These are phyloP conservation scores for Ogataea ganodermae DNA, from an alignment of 805 yeast species.

Conservation along the genomic window DNA sequence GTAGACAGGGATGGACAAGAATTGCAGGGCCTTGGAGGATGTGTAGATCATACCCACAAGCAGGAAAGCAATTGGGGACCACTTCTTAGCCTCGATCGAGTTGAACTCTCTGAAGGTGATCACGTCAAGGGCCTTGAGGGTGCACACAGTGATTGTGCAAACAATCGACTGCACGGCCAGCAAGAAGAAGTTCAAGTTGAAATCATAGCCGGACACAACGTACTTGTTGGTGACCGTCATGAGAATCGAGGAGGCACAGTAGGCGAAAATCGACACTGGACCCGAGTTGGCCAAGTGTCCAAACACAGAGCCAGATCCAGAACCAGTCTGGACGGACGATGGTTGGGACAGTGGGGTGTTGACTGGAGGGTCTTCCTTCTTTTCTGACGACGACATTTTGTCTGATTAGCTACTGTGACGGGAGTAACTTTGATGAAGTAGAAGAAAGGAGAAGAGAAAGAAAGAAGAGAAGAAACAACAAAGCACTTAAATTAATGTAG, in stretches of 20 bases:
- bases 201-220: constrained; percentile 73
- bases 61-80: constrained; percentile 91
- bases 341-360: constrained; percentile 15
- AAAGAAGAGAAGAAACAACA: neutral
- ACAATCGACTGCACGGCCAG: constrained; percentile 87
- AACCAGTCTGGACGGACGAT: constrained; percentile 20
- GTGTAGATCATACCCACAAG: constrained; percentile 95
- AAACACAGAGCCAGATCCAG: constrained; percentile 22
- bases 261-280: constrained; percentile 71
- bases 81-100: constrained; percentile 86
- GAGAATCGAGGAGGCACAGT: constrained; percentile 91
- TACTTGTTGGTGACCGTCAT: constrained; percentile 98
- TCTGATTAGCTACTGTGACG: neutral
- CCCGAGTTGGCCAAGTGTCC: constrained; percentile 49
- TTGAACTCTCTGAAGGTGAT: constrained; percentile 87
- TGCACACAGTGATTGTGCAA: constrained; percentile 71
- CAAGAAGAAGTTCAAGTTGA: constrained; percentile 83
- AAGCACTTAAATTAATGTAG: neutral
- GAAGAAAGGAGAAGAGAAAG: neutral
- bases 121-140: constrained; percentile 71
- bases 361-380: constrained; percentile 31
- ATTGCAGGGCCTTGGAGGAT: constrained; percentile 91
- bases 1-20: constrained; percentile 89
- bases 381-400: constrained; percentile 27
- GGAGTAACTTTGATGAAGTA: neutral